Evolutionary conservation across 306 rosid genomes (phyloP).

Genomic region (Argentina anserina): DNA sequence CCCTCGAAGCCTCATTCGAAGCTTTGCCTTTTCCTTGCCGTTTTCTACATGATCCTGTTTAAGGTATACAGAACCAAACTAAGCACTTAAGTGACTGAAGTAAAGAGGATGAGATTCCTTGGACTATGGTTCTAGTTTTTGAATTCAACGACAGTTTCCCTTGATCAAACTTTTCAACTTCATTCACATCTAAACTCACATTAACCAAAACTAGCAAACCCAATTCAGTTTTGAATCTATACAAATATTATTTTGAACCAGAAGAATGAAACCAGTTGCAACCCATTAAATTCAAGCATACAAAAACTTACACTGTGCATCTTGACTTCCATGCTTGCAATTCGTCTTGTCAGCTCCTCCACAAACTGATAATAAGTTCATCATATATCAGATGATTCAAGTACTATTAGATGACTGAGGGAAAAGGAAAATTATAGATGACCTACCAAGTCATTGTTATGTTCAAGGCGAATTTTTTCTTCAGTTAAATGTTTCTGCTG

Average conservation of each 20-base stretch:
- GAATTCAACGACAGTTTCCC: too few species aligned
- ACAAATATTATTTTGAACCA: background rate
- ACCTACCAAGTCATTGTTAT: constrained; percentile 47
- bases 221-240: too few species aligned
- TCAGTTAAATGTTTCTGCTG: constrained; percentile 41
- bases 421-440: constrained; percentile 13
- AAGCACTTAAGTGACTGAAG: background rate
- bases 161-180: background rate
- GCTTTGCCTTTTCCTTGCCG: constrained; percentile 44
- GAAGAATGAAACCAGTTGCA: constrained; percentile 1
- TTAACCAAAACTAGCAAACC: background rate
- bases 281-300: constrained; percentile 5
- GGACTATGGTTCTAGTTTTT: background rate
- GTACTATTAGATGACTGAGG: constrained; percentile 13
- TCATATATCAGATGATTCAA: constrained; percentile 1
- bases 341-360: constrained; percentile 51
- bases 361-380: constrained; percentile 42
- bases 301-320: constrained; percentile 47
- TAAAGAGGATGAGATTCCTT: background rate
- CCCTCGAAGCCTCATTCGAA: constrained; percentile 63
- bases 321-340: constrained; percentile 53
- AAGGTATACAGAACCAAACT: constrained; percentile 3
- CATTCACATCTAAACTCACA: background rate
- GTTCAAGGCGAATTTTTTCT: constrained; percentile 38
- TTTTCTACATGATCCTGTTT: constrained; percentile 48